Evolutionary conservation across 2,329 filamentous ascomycete genomes (phyloP), one percentile per base, ranked within the genome.

Genomic region (Hypoxylon rubiginosum): DNA sequence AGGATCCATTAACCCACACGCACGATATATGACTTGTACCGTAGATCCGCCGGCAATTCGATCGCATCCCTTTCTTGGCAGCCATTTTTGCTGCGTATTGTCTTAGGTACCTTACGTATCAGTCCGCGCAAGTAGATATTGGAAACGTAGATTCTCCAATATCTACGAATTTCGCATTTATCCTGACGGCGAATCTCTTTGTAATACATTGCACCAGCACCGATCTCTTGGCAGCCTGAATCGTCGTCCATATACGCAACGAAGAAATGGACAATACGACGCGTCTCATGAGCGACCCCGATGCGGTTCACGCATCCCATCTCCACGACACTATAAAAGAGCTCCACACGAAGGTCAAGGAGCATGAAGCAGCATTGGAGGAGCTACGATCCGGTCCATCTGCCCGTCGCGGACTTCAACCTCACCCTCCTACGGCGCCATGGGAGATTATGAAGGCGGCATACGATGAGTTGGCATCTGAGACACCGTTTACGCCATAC

Each of bases 291-390:
- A 67, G 78, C 48, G 78, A 77, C 43, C 72, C 76, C 21, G 79
- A 82, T 73, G 71, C 73, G 49, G 68, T 80, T 59, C 83, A 89
- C 67, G 80, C 84, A 56, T 75, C 82, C 45, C 87, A 85, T 72
- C 81, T 95, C 48, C 87, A 92, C 62, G 85, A 86, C 58, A 93
- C 92, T 1, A 74, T 94, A 48, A 85, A 84, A 67, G 89, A 91
- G 74, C 85, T 95, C 1, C 88, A 91, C 75, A 80, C 79, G 15
- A 82, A 82, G 71, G 83, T 90, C 30, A 80, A 81, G 59, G 83
- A 89, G 72, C 83, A 87, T 66, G 84, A 88, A 73, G 76, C 77
- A 56, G 79, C 82, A 56, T 76, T 90, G 17, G 76, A 58, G 17
- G 43, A 69, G 71, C 55, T 75, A 53, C 73, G 72, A 26, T 52